Base-by-base conservation (phyloP, 805 yeast species). In the Candida sanyiensis region DNA sequence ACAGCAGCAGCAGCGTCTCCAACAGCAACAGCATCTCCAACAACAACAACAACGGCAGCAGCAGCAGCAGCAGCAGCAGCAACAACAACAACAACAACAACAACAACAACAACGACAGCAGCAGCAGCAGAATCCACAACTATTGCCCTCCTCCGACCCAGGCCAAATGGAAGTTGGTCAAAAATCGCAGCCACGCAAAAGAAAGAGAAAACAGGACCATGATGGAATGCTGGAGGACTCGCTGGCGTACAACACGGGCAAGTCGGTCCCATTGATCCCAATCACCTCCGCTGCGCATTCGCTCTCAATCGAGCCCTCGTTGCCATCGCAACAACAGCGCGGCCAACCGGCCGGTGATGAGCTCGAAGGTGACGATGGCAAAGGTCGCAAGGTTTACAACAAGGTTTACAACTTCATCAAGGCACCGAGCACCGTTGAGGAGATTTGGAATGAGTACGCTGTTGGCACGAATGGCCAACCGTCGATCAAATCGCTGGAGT, bases 391-490 rank as follows among this genome's bases (percentile, higher is more conserved):
- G 39, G 35, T 53, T 4, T 59, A 56, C 38, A 52, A 52, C 16
- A 61, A 60, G 17, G 55, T 52, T 12, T 66, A 64, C 41, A 57
- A 62, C 15, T 66, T 67, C 45, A 50, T 64, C 28, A 64, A 63
- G 43, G 68, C 70, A 0, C 71, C 72, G 12, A 64, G 62, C n/a
- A 56, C 72, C 3, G 71, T 73, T 1, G 50, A 62, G 27, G 80
- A 74, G 44, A 68, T 75, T 15, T 75, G 81, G 81, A 63, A 66
- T 45, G 81, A 75, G 52, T 75, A 73, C 43, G 66, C 72, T 5
- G 66, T 67, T 38, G 80, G 80, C 0, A 44, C 70, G 6, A 63
- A 69, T 38, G 73, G 67, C 3, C 75, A 73, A 47, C 78, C 78
- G 0, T 71, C 80, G 3, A 63, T 75, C 27, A 67, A 66, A 43